phyloP scores from a whole-genome alignment of 305 asterid species.

The Solanum hybrid region DNA sequence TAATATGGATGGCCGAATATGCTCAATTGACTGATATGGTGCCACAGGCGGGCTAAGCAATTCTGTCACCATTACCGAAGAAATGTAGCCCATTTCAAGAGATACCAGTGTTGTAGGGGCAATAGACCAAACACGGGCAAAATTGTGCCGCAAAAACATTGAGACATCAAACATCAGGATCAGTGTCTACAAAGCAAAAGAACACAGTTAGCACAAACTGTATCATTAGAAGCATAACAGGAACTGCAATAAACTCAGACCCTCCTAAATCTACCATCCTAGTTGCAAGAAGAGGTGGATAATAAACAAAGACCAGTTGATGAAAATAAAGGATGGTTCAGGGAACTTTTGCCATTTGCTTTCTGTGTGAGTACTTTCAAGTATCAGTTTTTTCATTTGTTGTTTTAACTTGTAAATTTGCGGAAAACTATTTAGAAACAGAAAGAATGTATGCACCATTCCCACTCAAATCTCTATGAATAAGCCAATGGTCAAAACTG shows the following conservation, averaged over 20 bases:
- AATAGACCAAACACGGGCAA: constrained; percentile 69
- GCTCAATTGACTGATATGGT: constrained; percentile 34
- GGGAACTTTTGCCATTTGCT: not conserved
- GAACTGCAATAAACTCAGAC: not conserved
- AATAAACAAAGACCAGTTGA: not conserved
- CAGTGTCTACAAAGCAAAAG: constrained; percentile 49
- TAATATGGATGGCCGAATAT: constrained; percentile 34
- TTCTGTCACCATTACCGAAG: constrained; percentile 78
- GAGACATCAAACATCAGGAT: constrained; percentile 88
- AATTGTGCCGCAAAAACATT: constrained; percentile 58
- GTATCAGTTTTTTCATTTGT: not conserved
- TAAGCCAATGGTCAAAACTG: not conserved
- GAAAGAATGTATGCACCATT: not conserved
- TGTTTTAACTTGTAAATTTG: not conserved
- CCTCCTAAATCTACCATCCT: not conserved
- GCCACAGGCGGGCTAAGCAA: constrained; percentile 60
- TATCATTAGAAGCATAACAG: not conserved
- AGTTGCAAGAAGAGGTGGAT: not conserved
- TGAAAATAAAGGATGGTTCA: not conserved
- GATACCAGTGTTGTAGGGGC: constrained; percentile 60
- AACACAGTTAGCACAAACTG: constrained; percentile 17
- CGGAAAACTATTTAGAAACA: not conserved
- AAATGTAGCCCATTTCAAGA: constrained; percentile 80
- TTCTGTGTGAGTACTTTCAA: not conserved
- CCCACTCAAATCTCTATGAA: not conserved